A percentile compares a stretch with the other conserved stretches of the same genome.
These are phyloP conservation scores for Vitis amurensis DNA, from an alignment of 164 flowering plant genomes.

Conservation along the genomic window DNA sequence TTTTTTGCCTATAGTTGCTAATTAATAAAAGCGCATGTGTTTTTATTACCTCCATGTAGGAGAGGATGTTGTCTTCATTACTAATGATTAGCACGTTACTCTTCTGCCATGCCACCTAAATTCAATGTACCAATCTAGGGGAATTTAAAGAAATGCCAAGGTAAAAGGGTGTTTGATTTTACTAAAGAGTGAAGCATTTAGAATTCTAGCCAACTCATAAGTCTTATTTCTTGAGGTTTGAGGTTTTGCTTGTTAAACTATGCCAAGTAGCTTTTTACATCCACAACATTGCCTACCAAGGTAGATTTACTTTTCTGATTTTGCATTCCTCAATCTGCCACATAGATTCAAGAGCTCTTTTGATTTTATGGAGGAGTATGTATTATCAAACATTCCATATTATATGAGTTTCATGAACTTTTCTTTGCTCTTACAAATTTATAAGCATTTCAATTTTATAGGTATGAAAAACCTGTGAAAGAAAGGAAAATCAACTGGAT, in stretches of 20 bases:
- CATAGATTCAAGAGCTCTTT: slow-evolving; percentile 65
- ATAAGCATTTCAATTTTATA: slow-evolving; percentile 18
- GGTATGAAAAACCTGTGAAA: slow-evolving; percentile 75
- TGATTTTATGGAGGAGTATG: slow-evolving; percentile 90
- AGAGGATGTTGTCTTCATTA: slow-evolving; percentile 75
- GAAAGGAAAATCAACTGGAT: slow-evolving; percentile 97
- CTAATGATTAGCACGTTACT: slow-evolving; percentile 91
- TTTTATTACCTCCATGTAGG: slow-evolving; percentile 37
- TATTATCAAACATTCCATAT: not conserved
- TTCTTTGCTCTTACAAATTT: not conserved
- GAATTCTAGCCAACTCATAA: not conserved
- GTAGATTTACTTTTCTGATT: slow-evolving; percentile 86
- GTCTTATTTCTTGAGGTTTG: not conserved
- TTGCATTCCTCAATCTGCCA: slow-evolving; percentile 70
- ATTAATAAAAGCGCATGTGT: not conserved
- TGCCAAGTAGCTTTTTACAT: slow-evolving; percentile 85
- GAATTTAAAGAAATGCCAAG: slow-evolving; percentile 66
- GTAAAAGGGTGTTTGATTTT: slow-evolving; percentile 28
- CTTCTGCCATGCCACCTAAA: slow-evolving; percentile 82
- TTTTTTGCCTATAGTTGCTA: not conserved
- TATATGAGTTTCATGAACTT: not conserved
- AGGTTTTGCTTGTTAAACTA: slow-evolving; percentile 12
- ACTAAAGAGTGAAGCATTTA: not conserved
- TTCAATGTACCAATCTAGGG: slow-evolving; percentile 55
- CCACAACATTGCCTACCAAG: slow-evolving; percentile 95